Conservation (phyloP, 371 early-diverging fungal genomes). For the Rhizopus stolonifer region DNA sequence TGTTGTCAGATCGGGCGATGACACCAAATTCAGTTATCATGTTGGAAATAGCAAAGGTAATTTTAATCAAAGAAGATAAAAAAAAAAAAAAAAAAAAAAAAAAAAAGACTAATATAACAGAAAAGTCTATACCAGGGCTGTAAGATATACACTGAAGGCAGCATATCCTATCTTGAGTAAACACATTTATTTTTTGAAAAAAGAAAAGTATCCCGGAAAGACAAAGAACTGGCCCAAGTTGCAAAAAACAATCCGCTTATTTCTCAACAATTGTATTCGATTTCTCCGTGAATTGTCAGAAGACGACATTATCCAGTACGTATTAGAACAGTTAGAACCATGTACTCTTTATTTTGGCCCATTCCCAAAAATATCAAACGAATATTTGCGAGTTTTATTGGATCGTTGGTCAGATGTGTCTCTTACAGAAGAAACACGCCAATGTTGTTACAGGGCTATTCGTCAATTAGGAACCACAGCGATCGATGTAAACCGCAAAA, state of each 20-base stretch:
- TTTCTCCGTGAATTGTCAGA: slow-evolving; percentile 80
- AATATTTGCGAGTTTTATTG: slow-evolving; percentile 70
- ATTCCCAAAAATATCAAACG: slow-evolving; percentile 79
- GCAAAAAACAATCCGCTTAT: slow-evolving; percentile 75
- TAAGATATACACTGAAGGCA: slow-evolving; percentile 58
- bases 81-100: not conserved
- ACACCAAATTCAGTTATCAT: slow-evolving; percentile 55
- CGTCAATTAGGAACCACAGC: slow-evolving; percentile 31
- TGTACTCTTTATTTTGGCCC: slow-evolving; percentile 75
- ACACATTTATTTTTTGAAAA: slow-evolving; percentile 53
- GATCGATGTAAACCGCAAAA: slow-evolving; percentile 32
- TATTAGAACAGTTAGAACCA: slow-evolving; percentile 74
- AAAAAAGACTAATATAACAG: not conserved
- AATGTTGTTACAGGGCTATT: slow-evolving; percentile 48
- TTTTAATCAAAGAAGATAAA: not conserved
- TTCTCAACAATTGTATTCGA: slow-evolving; percentile 68
- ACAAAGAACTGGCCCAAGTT: slow-evolving; percentile 75
- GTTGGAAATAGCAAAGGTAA: slow-evolving; percentile 66
- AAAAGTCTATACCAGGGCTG: slow-evolving; percentile 74
- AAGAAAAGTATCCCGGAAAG: slow-evolving; percentile 54
- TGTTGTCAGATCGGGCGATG: slow-evolving; percentile 62
- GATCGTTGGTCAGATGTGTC: slow-evolving; percentile 67
- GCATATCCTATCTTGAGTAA: slow-evolving; percentile 61
- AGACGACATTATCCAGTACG: slow-evolving; percentile 73
- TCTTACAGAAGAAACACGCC: slow-evolving; percentile 65